These are phyloP conservation scores for Candida awuae DNA, from an alignment of 805 yeast genomes.

Conservation along the genomic window DNA sequence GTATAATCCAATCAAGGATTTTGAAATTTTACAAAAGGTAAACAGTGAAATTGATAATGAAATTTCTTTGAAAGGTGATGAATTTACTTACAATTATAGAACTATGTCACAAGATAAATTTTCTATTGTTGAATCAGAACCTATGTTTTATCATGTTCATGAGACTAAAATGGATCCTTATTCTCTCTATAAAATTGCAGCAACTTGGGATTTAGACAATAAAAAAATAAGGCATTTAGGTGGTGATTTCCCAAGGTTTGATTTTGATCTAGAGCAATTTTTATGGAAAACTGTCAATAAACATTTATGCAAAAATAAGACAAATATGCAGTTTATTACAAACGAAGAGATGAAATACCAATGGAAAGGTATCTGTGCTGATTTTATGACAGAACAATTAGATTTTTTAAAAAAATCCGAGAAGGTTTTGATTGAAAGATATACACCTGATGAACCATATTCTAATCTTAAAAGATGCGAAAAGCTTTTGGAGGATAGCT, in stretches of 20 bases:
- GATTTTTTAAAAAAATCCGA: not conserved
- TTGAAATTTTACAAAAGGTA: not conserved
- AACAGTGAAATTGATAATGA: slow-evolving; percentile 15
- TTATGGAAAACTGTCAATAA: slow-evolving; percentile 17
- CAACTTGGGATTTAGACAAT: slow-evolving; percentile 7
- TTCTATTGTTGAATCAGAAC: slow-evolving; percentile 14
- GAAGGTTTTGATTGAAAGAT: not conserved
- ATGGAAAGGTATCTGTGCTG: not conserved
- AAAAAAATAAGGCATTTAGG: slow-evolving; percentile 14
- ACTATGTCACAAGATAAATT: slow-evolving; percentile 12
- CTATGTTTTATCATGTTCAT: slow-evolving; percentile 33
- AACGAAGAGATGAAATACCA: slow-evolving; percentile 1
- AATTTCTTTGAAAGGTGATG: slow-evolving; percentile 7
- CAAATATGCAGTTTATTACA: slow-evolving; percentile 8
- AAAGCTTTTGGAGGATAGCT: not conserved
- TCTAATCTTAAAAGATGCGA: not conserved
- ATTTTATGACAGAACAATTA: not conserved
- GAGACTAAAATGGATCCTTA: slow-evolving; percentile 42
- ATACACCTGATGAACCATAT: not conserved
- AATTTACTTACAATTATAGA: slow-evolving; percentile 12
- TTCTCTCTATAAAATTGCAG: slow-evolving; percentile 15
- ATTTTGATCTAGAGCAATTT: slow-evolving; percentile 15
- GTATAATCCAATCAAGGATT: slow-evolving; percentile 17
- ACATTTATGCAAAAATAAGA: slow-evolving; percentile 13
- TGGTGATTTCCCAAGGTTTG: slow-evolving; percentile 12